Conservation (phyloP, 306 rosid species). For the Vigna hirtella region DNA sequence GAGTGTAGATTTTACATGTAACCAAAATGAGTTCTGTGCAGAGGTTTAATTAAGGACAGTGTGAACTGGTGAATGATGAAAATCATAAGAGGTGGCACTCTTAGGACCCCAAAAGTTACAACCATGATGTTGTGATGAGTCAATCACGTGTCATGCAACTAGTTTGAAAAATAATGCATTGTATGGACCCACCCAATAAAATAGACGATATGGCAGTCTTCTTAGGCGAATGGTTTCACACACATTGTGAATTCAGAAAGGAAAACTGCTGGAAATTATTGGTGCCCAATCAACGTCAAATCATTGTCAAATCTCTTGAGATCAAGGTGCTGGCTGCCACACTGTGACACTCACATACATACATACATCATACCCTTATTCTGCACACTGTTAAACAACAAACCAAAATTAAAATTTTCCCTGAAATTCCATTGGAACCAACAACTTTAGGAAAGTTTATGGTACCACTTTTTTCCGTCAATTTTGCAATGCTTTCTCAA, state of each 20-base stretch:
- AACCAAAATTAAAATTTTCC: constrained; percentile 16
- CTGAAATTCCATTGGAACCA: constrained; percentile 29
- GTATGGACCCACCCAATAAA: constrained; percentile 40
- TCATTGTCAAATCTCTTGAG: constrained; percentile 56
- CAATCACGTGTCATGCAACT: constrained; percentile 63
- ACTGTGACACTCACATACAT: not conserved
- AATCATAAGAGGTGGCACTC: constrained; percentile 37
- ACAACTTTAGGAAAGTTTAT: constrained; percentile 10
- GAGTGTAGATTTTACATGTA: not conserved
- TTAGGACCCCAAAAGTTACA: constrained; percentile 46
- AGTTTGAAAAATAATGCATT: constrained; percentile 61
- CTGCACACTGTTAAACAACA: not conserved
- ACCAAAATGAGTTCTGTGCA: not conserved
- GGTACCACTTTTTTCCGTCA: not conserved
- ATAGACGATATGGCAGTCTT: constrained; percentile 38
- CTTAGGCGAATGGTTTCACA: constrained; percentile 55
- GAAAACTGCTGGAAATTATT: constrained; percentile 45
- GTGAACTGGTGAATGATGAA: constrained; percentile 23
- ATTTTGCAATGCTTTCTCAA: constrained; percentile 25
- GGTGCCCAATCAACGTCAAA: constrained; percentile 70
- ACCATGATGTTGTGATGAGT: constrained; percentile 38
- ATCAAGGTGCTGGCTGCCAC: constrained; percentile 29
- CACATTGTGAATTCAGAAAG: constrained; percentile 51
- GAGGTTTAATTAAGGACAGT: constrained; percentile 20
- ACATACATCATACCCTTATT: constrained; percentile 19